A percentile compares a stretch with the other conserved stretches of the same genome.
Conservation (phyloP, 306 rosid species). For the Quercus variabilis region DNA sequence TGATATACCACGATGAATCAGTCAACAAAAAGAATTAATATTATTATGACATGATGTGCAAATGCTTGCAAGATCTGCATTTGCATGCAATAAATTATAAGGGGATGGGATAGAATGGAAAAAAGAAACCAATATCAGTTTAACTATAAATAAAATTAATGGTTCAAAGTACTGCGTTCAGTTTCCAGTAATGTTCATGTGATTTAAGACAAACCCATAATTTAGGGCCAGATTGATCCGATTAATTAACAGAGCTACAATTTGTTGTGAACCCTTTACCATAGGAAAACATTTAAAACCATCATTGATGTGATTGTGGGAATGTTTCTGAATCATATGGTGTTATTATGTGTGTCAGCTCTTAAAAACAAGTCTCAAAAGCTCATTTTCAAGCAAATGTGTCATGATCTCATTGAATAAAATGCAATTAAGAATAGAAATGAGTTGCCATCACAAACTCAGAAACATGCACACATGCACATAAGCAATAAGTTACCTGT, state of each 20-base stretch:
- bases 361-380: background rate
- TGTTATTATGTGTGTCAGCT: background rate
- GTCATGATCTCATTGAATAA: background rate
- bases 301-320: background rate
- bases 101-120: background rate
- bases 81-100: background rate
- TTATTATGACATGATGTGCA: background rate
- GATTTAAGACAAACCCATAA: background rate
- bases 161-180: background rate
- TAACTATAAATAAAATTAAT: background rate
- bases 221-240: background rate
- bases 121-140: background rate
- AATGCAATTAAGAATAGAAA: background rate
- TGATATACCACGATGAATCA: background rate
- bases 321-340: background rate
- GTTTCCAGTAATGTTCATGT: background rate
- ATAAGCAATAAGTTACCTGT: background rate
- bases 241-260: background rate
- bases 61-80: background rate
- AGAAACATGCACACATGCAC: background rate
- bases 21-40: background rate
- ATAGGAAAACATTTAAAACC: background rate
- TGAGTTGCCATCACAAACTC: background rate
- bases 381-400: background rate
- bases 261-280: background rate